Base-by-base conservation (phyloP, 306 rosid species). In the Quercus robur region DNA sequence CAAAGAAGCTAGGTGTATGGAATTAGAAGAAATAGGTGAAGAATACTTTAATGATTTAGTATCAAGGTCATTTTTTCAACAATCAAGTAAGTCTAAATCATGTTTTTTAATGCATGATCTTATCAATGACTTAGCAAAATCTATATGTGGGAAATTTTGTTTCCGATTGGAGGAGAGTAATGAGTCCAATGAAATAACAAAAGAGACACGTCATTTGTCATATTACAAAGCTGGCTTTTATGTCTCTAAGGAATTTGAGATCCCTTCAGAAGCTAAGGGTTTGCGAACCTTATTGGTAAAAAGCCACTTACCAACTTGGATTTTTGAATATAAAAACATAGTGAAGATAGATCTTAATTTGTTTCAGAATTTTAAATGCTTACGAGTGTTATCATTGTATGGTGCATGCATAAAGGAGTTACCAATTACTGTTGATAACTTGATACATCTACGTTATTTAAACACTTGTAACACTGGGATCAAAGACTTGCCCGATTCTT, bases 381-480 rank as follows among this genome's bases (percentile, higher is more conserved):
- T 83, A 23, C 80, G 81, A 57, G 87, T 74, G 74, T 75, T 86
- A 74, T 70, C 87, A 23, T 56, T 86, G 66, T 76, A 62, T 6
- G 85, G 77, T 11, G 0, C 2, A 5, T 6, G 9, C 8, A 18
- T 14, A 26, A 0, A 0, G 1, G 55, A 25, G 21, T 77, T 86
- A 57, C 81, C 85, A n/a, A 76, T 20, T 74, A 74, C 81, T 31
- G 21, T 80, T 33, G 77, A 81, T 0, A 64, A 77, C 28, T 76
- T 86, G 12, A 86, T 44, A 71, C 87, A 80, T 74, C 73, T 86
- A 70, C 80, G 84, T 44, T 80, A 81, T 74, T 74, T 86, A 4
- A 81, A 86, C 41, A 62, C 77, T 56, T 67, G 66, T 44, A 64
- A 56, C 63, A 46, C 76, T 13, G 49, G 28, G 64, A 74, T 86